Conservation (phyloP, 108 stramenopile species). For the Conticribra weissflogii region DNA sequence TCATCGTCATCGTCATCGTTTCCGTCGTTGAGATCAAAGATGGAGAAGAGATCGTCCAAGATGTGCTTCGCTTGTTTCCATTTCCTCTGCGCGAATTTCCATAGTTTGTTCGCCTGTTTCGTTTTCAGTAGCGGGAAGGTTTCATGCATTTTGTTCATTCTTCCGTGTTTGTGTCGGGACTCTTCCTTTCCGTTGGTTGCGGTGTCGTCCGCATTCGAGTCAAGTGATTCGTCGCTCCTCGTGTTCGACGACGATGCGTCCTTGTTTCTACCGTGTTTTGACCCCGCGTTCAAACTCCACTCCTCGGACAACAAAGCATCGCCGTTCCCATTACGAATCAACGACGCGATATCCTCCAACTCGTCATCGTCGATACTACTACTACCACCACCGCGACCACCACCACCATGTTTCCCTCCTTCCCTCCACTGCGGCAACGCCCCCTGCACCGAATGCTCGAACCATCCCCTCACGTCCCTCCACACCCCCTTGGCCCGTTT, state of each 20-base stretch:
- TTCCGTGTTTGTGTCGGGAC: background rate
- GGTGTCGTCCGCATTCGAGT: background rate
- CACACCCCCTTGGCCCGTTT: slow-evolving; percentile 47
- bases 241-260: background rate
- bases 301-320: no score
- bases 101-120: slow-evolving; percentile 23
- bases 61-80: slow-evolving; percentile 34
- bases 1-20: slow-evolving; percentile 38
- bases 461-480: slow-evolving; percentile 13
- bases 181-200: background rate
- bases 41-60: slow-evolving; percentile 29
- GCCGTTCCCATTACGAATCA: background rate
- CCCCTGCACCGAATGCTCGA: slow-evolving; percentile 25
- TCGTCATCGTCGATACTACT: background rate
- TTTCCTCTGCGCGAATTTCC: slow-evolving; percentile 35
- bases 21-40: slow-evolving; percentile 26
- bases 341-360: background rate
- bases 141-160: background rate
- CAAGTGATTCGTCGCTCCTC: background rate
- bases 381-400: slow-evolving; percentile 14
- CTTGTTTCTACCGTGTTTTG: background rate
- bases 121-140: slow-evolving; percentile 36
- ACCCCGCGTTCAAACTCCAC: background rate
- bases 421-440: slow-evolving; percentile 29
- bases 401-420: background rate